Evolutionary conservation across 345 rosid genomes (phyloP).

Genomic region (Populus alba): DNA sequence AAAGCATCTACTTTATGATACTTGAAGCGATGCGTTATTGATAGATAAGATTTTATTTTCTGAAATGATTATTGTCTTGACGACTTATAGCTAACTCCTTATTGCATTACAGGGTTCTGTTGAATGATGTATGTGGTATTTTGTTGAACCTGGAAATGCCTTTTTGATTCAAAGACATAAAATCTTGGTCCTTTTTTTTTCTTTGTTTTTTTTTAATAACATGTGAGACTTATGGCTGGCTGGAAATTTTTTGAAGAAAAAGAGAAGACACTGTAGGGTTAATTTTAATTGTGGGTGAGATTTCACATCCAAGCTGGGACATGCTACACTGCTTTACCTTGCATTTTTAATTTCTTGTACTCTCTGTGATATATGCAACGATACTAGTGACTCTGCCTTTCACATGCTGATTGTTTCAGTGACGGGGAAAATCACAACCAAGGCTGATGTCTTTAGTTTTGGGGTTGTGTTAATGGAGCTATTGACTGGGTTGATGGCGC

Average conservation of each 20-base stretch:
- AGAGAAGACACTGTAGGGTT: neutral
- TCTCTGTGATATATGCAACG: conserved; percentile 1
- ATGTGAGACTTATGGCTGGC: neutral
- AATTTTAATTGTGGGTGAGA: neutral
- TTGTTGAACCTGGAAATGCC: neutral
- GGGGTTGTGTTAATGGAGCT: conserved; percentile 79
- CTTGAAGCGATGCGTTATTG: neutral
- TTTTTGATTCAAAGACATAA: neutral
- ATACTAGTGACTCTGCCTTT: neutral
- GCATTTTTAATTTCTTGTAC: neutral
- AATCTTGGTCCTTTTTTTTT: too few species aligned
- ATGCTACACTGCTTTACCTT: neutral
- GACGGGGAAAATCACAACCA: conserved; percentile 77
- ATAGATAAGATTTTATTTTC: neutral
- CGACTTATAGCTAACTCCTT: neutral
- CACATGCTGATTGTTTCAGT: conserved; percentile 32
- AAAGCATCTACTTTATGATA: too few species aligned
- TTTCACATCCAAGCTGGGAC: neutral
- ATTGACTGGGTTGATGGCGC: conserved; percentile 65
- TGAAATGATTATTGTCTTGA: neutral
- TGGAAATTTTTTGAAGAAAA: neutral
- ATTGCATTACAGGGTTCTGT: neutral
- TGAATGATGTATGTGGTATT: neutral
- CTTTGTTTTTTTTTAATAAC: neutral
- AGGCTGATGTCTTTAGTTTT: conserved; percentile 72